Evolutionary conservation across 140 eudicot genomes (phyloP), one percentile per base, ranked within the genome.

Genomic region (Ambrosia hybrid): DNA sequence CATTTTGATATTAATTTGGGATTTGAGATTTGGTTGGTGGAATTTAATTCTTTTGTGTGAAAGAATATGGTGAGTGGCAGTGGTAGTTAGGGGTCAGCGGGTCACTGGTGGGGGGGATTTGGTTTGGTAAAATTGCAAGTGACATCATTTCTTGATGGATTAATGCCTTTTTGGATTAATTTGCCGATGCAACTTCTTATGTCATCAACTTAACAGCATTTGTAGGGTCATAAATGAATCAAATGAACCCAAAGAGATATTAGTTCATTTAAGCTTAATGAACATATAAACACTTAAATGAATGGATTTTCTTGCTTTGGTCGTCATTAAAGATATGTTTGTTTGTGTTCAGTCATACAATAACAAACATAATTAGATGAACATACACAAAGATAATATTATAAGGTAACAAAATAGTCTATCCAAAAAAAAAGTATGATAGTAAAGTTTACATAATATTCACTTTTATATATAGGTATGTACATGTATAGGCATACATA

Each of bases 61-160:
- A 59, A 5, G 48, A 62, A 37, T 13, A 21, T 2, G 67, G 21
- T 62, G 67, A 62, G 67, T 62, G 67, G 48, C 26, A 62, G 65
- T 59, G 65, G 65, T 59, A 4, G 45, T 30, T 59, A 33, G 16
- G 65, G 12, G 15, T 14, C 64, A 58, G 12, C 6, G 65, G 12
- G 15, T 14, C 64, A 58, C 7, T 1, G 3, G 64, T 10, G n/a
- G 65, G 43, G 65, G 43, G 7, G 6, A 6, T 59, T 7, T 33
- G 43, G 65, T 59, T 59, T 59, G 65, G 45, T 59, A 59, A 43
- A 48, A 8, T 7, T 48, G 53, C 53, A 6, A 48, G 53, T 48
- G 53, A 48, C 67, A 16, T 55, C 60, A 12, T 61, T 38, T 59
- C 9, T 60, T 60, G 49, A 36, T 62, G 49, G 67, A 62, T 37